Evolutionary conservation across 768 basidiomycete genomes (phyloP).

Genomic region (Gloeostereum incarnatum): DNA sequence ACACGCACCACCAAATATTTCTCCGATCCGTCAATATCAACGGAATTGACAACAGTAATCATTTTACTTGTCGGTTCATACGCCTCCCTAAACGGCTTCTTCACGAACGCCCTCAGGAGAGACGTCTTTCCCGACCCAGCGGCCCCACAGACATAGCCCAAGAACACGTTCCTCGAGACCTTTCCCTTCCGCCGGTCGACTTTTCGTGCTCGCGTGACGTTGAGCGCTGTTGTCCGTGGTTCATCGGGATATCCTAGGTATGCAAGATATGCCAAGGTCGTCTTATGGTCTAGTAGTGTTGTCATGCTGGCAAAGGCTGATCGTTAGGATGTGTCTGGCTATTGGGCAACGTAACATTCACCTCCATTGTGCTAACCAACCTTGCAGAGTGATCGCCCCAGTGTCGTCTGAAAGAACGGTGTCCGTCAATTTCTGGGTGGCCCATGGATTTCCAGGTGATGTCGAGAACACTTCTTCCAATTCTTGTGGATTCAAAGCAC

Average conservation of each 20-base stretch:
- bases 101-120: constrained; percentile 75
- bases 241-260: constrained; percentile 87
- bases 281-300: constrained; percentile 87
- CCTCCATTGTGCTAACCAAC: constrained; percentile 99
- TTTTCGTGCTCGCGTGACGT: constrained; percentile 78
- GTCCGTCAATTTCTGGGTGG: constrained; percentile 82
- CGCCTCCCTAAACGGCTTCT: constrained; percentile 61
- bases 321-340: not conserved
- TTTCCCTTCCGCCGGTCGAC: constrained; percentile 81
- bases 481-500: constrained; percentile 77
- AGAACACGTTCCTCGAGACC: constrained; percentile 83
- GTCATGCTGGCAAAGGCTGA: constrained; percentile 64
- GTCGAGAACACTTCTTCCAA: constrained; percentile 88
- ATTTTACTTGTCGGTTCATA: constrained; percentile 90
- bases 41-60: constrained; percentile 88
- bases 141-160: constrained; percentile 91
- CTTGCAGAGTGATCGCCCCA: constrained; percentile 90
- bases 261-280: constrained; percentile 88
- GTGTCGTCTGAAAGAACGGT: constrained; percentile 81
- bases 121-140: constrained; percentile 95
- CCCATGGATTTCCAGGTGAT: constrained; percentile 96
- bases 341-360: constrained; percentile 22
- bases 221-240: constrained; percentile 74
- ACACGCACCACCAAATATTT: constrained; percentile 89
- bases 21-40: constrained; percentile 90